Evolutionary conservation across 176 grass and related monocot genomes (phyloP).

Genomic region (Carex parvula): DNA sequence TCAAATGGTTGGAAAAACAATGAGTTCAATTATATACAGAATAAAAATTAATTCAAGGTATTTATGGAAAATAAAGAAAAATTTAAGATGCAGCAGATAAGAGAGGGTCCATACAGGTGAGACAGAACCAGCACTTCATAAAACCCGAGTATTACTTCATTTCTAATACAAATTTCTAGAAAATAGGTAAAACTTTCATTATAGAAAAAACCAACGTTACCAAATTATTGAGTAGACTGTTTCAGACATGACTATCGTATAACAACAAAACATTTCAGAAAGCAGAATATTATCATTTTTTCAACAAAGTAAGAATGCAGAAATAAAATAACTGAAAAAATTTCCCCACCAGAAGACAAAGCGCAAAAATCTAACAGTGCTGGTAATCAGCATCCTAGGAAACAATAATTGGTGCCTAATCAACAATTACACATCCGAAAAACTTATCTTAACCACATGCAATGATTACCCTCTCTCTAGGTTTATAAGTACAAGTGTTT

Average conservation of each 20-base stretch:
- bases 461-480: neutral
- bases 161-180: neutral
- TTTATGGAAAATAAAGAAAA: neutral
- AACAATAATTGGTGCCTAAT: neutral
- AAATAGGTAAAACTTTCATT: neutral
- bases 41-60: neutral
- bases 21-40: too few species aligned
- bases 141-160: neutral
- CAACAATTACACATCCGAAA: neutral
- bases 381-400: neutral
- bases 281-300: neutral
- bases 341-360: neutral
- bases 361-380: neutral
- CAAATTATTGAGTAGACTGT: neutral
- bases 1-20: neutral
- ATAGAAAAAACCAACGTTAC: neutral
- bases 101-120: too few species aligned
- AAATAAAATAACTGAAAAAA: neutral
- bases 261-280: neutral
- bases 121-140: neutral
- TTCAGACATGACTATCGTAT: neutral
- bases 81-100: too few species aligned
- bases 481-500: too few species aligned
- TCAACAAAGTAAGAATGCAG: neutral
- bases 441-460: neutral